phyloP scores from a whole-genome alignment of 2,329 filamentous ascomycete species.

The Purpureocillium takamizusanense region DNA sequence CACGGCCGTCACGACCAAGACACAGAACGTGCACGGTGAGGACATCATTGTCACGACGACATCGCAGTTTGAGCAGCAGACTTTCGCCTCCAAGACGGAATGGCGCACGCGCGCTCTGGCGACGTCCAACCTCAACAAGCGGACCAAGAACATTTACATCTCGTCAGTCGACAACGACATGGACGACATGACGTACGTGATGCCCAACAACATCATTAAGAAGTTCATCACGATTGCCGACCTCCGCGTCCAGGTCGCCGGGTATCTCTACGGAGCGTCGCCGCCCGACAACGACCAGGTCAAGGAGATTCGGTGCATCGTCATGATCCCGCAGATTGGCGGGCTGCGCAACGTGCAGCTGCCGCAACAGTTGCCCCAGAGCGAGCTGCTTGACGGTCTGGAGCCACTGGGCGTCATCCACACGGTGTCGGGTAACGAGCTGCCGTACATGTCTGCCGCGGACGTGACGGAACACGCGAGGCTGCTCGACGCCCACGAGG shows the following conservation, averaged over 20 bases:
- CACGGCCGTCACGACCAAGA: slow-evolving; percentile 96
- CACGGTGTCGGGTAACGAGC: slow-evolving; percentile 88
- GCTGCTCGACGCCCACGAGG: slow-evolving; percentile 69
- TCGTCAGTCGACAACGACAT: slow-evolving; percentile 89
- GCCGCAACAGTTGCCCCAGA: slow-evolving; percentile 80
- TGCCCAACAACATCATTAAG: slow-evolving; percentile 98
- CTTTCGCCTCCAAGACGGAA: slow-evolving; percentile 96
- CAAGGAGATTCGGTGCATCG: slow-evolving; percentile 94
- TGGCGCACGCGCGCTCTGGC: slow-evolving; percentile 97
- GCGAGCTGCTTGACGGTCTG: slow-evolving; percentile 77
- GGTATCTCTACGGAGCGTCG: slow-evolving; percentile 88
- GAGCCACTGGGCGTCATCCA: slow-evolving; percentile 94
- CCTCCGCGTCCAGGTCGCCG: slow-evolving; percentile 90
- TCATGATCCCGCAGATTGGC: slow-evolving; percentile 95
- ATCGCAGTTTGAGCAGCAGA: slow-evolving; percentile 94
- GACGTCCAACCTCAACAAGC: slow-evolving; percentile 85
- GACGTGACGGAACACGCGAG: slow-evolving; percentile 93
- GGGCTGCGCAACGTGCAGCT: slow-evolving; percentile 87
- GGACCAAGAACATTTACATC: slow-evolving; percentile 97
- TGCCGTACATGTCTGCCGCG: slow-evolving; percentile 89
- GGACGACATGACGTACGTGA: slow-evolving; percentile 90
- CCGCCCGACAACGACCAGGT: slow-evolving; percentile 92
- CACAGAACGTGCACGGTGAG: slow-evolving; percentile 91
- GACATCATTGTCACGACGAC: slow-evolving; percentile 98
- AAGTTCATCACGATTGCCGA: slow-evolving; percentile 97